phyloP scores from a whole-genome alignment of 2,329 filamentous ascomycete species.

The Juglanconis sp. region DNA sequence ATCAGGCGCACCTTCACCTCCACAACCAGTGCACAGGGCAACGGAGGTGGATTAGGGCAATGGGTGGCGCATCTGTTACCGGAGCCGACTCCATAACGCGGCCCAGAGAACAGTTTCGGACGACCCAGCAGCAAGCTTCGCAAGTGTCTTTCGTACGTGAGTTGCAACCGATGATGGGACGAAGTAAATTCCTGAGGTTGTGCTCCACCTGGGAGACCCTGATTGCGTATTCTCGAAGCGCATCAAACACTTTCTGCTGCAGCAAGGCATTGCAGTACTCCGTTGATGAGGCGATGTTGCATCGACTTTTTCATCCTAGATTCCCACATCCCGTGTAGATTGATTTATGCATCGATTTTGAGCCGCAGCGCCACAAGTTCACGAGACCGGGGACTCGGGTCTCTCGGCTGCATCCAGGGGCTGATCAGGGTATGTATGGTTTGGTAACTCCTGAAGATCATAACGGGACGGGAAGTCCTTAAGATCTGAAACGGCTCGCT shows the following conservation, averaged over 20 bases:
- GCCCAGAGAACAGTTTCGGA: slow-evolving; percentile 1
- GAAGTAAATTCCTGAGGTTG: not conserved
- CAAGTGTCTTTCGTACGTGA: not conserved
- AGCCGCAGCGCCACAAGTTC: not conserved
- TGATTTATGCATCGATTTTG: not conserved
- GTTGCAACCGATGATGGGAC: not conserved
- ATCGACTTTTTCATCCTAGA: not conserved
- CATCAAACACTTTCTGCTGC: slow-evolving; percentile 2
- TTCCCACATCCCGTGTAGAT: not conserved
- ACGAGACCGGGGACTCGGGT: not conserved
- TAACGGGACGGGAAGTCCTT: slow-evolving; percentile 5
- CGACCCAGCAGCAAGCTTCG: not conserved
- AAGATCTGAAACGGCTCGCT: slow-evolving; percentile 14
- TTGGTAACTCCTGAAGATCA: not conserved
- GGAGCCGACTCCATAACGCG: not conserved
- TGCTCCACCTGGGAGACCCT: not conserved
- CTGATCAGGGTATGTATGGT: not conserved
- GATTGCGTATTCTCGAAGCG: not conserved
- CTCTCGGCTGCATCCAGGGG: not conserved
- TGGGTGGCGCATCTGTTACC: not conserved
- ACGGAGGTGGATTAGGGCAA: not conserved
- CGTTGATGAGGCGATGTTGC: not conserved
- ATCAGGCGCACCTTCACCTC: not conserved
- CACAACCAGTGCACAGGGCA: not conserved
- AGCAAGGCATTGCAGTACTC: not conserved